Percentiles rank a stretch among this genome's conserved stretches.
Conservation (phyloP, 2,329 filamentous ascomycete genomes). For the Penicillium frequentans region DNA sequence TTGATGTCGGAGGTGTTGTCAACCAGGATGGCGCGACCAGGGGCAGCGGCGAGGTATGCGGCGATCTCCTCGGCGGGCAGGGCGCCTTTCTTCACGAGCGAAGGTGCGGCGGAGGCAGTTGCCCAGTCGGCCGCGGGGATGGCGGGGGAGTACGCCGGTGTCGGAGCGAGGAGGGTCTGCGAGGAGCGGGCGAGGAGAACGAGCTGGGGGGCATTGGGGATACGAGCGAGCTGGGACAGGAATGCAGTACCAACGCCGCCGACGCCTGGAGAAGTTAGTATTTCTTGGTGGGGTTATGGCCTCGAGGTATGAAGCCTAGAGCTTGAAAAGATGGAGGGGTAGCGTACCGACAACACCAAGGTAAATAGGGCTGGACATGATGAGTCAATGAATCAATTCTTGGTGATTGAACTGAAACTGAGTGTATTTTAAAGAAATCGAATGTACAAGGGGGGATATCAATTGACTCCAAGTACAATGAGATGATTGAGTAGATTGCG, state of each 20-base stretch:
- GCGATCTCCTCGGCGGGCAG: slow-evolving; percentile 69
- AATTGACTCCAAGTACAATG: neutral
- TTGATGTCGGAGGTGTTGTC: slow-evolving; percentile 95
- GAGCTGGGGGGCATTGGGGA: slow-evolving; percentile 70
- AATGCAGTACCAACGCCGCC: slow-evolving; percentile 93
- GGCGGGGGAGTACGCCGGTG: slow-evolving; percentile 66
- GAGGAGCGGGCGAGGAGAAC: slow-evolving; percentile 84
- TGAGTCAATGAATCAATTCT: slow-evolving; percentile 5
- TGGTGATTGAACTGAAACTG: neutral
- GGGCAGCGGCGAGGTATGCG: slow-evolving; percentile 74
- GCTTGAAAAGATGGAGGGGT: slow-evolving; percentile 3
- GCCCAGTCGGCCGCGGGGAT: slow-evolving; percentile 61
- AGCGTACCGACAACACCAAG: slow-evolving; percentile 44
- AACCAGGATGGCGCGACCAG: slow-evolving; percentile 77
- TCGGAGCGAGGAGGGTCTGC: slow-evolving; percentile 72
- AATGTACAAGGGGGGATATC: neutral
- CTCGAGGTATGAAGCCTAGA: neutral
- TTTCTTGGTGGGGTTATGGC: neutral
- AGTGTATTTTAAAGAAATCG: neutral
- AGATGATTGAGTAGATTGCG: neutral
- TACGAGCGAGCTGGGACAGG: slow-evolving; percentile 73
- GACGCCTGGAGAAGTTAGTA: slow-evolving; percentile 56
- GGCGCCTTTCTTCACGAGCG: slow-evolving; percentile 50
- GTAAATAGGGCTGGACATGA: slow-evolving; percentile 36
- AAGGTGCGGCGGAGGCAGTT: slow-evolving; percentile 59